These are phyloP conservation scores for Pseudoscleropodium purum DNA, from an alignment of 225 moss, liverwort and hornwort species.

Conservation along the genomic window DNA sequence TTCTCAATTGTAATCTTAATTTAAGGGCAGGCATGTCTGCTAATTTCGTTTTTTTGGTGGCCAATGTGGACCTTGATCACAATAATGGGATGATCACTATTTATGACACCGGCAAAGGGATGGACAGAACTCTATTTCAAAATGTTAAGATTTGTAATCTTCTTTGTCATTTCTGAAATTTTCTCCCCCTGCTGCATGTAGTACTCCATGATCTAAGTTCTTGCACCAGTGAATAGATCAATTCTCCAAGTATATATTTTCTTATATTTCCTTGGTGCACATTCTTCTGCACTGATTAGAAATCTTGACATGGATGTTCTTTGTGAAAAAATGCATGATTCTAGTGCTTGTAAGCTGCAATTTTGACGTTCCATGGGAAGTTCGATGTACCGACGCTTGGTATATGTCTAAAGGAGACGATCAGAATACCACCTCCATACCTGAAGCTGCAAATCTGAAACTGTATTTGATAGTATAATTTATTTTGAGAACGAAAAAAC, in stretches of 20 bases:
- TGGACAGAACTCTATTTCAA: conserved; percentile 38
- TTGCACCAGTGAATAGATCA: not conserved
- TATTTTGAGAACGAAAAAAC: not conserved
- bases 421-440: conserved; percentile 35
- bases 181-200: not conserved
- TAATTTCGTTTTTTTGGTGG: not conserved
- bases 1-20: not conserved
- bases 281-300: not conserved
- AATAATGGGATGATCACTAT: not conserved
- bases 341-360: not conserved
- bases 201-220: not conserved
- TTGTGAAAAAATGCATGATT: not conserved
- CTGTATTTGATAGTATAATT: not conserved
- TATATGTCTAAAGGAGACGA: conserved; percentile 15
- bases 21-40: not conserved
- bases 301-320: not conserved
- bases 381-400: not conserved
- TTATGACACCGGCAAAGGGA: conserved; percentile 35
- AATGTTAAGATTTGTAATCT: conserved; percentile 11
- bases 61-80: conserved; percentile 21
- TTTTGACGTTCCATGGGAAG: conserved; percentile 15
- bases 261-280: not conserved
- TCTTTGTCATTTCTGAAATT: not conserved
- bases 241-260: not conserved
- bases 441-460: conserved; percentile 13